Percentiles rank a stretch among this genome's conserved stretches.
Conservation (phyloP, 306 rosid genomes). For the Malus domestica region DNA sequence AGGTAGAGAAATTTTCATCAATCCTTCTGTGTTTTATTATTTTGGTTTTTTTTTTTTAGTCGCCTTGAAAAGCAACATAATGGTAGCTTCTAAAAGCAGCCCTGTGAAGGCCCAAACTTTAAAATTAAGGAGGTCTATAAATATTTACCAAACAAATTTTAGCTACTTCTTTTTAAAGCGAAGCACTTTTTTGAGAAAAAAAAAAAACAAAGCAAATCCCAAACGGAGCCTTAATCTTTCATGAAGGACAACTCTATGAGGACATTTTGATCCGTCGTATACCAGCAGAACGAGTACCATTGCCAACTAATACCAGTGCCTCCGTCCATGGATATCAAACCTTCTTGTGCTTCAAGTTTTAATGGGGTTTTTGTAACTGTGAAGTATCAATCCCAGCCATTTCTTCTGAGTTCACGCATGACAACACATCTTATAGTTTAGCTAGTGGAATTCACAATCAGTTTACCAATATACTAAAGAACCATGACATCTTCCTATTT, state of each 20-base stretch:
- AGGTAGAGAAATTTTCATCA: too few relatives aligned
- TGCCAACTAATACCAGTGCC: slow-evolving; percentile 2
- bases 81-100: too few relatives aligned
- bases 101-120: too few relatives aligned
- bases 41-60: too few relatives aligned
- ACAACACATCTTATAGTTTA: not conserved
- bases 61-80: too few relatives aligned
- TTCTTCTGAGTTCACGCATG: not conserved
- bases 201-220: too few relatives aligned
- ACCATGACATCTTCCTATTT: not conserved
- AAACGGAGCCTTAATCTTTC: not conserved
- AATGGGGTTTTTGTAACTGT: not conserved
- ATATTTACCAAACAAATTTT: too few relatives aligned
- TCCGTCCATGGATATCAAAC: slow-evolving; percentile 4
- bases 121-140: too few relatives aligned
- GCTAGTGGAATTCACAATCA: not conserved
- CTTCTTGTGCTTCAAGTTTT: not conserved
- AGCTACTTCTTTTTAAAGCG: too few relatives aligned
- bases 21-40: too few relatives aligned
- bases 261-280: slow-evolving; percentile 4
- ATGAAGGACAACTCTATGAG: slow-evolving; percentile 12
- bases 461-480: not conserved
- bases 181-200: too few relatives aligned
- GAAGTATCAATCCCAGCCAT: not conserved
- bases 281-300: slow-evolving; percentile 13